These are phyloP conservation scores for Nothophaeocryptopus gaeumannii DNA, from an alignment of 2,329 filamentous ascomycete species.

Conservation along the genomic window DNA sequence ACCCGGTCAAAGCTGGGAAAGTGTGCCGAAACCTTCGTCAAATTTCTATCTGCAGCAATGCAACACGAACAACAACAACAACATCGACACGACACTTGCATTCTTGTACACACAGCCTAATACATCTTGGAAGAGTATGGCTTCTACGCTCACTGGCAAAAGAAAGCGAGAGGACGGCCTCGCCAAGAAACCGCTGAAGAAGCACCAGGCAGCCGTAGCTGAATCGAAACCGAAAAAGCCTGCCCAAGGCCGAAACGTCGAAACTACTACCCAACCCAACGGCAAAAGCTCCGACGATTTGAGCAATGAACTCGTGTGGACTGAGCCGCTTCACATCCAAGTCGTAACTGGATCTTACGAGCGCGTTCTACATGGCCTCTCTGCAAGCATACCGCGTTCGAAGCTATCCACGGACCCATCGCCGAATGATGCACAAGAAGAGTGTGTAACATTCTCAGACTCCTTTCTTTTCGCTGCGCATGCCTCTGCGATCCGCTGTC, in stretches of 20 bases:
- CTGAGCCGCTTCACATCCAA: conserved; percentile 63
- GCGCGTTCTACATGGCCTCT: conserved; percentile 83
- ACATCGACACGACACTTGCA: too few species aligned
- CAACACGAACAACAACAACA: too few species aligned
- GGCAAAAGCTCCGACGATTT: too few species aligned
- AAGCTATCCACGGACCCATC: neutral
- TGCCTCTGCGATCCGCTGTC: conserved; percentile 80
- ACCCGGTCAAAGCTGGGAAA: too few species aligned
- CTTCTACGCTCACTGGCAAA: conserved; percentile 6
- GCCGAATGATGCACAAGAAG: conserved; percentile 3
- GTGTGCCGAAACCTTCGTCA: too few species aligned
- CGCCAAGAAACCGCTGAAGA: conserved; percentile 13
- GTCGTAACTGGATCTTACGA: conserved; percentile 94
- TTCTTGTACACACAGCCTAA: too few species aligned
- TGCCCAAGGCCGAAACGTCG: conserved; percentile 4
- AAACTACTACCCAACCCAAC: too few species aligned
- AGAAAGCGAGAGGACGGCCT: conserved; percentile 8
- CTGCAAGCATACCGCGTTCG: conserved; percentile 61
- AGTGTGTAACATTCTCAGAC: conserved; percentile 69
- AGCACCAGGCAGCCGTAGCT: neutral
- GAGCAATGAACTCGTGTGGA: neutral
- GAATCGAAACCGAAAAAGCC: neutral
- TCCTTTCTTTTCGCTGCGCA: conserved; percentile 96
- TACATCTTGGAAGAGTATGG: neutral
- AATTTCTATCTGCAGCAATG: too few species aligned